phyloP scores from a whole-genome alignment of 2,329 filamentous ascomycete genomes.

The Amauroascus niger region DNA sequence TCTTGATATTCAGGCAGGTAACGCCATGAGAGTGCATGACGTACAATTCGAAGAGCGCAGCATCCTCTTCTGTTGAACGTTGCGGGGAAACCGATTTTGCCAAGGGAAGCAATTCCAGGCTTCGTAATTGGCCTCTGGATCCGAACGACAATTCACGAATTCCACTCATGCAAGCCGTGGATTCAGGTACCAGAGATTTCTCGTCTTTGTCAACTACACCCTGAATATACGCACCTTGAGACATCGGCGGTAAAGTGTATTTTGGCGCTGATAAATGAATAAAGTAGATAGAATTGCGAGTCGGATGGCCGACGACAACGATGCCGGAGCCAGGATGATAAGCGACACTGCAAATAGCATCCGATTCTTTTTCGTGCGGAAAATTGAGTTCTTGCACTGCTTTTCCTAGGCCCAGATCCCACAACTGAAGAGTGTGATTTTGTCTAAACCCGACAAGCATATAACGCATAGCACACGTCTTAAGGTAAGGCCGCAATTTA shows the following conservation, averaged over 20 bases:
- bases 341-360: constrained; percentile 93
- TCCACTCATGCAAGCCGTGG: constrained; percentile 93
- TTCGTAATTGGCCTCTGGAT: constrained; percentile 76
- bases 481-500: constrained; percentile 87
- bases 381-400: constrained; percentile 95
- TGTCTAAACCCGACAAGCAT: constrained; percentile 98
- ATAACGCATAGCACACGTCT: constrained; percentile 81
- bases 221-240: constrained; percentile 79
- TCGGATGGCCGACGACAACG: constrained; percentile 90
- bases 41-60: constrained; percentile 80
- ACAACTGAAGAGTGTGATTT: constrained; percentile 95
- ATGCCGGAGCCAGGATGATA: constrained; percentile 90
- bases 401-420: constrained; percentile 92
- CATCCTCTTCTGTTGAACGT: constrained; percentile 52
- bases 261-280: constrained; percentile 88
- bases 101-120: constrained; percentile 73
- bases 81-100: constrained; percentile 43
- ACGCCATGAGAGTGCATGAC: constrained; percentile 96
- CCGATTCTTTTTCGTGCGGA: constrained; percentile 89
- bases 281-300: constrained; percentile 95
- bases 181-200: constrained; percentile 72
- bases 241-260: constrained; percentile 70
- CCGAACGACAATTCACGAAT: constrained; percentile 90
- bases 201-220: constrained; percentile 63
- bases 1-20: constrained; percentile 77